Evolutionary conservation across 2,329 filamentous ascomycete species (phyloP), one percentile per base, ranked within the genome.

Genomic region (Colletotrichum incanum): DNA sequence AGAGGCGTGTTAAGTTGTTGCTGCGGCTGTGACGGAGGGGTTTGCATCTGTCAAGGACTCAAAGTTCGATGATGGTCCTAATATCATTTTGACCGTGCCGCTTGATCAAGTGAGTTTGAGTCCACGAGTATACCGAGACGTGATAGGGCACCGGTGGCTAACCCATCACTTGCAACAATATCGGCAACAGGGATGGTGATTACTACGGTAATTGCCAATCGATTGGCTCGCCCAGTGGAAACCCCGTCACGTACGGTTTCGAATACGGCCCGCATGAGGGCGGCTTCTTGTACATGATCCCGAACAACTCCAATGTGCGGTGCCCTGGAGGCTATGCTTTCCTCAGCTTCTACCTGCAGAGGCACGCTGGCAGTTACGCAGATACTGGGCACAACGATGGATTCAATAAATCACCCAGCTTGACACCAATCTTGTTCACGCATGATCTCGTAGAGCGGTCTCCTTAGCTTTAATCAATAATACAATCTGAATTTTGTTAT

Each of bases 301-400:
- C 18, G 41, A 61, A 49, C 4, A 37, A 47, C 41, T 61, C 41
- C 28, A 61, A 8, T 34, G 58, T 47, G 58, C 41, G 18, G 37
- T 61, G 58, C 28, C 26, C 26, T 8, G 58, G 28, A n/a, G 41
- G 39, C 23, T 61, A 61, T 49, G 58, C 58, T 61, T 49, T 61
- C 43, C 14, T 20, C 14, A 26, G 41, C 16, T 61, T 61, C 11
- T 61, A 7, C 2, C 2, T 61, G 58, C 16, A 45, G 58, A 26
- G 16, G 5, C 49, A 49, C 3, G n/a, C 47, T 50, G 9, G 34
- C 34, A 37, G 20, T 4, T 26, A 50, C n/a, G 34, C 34, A 7
- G 47, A 26, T 50, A 50, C 47, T 9, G n/a, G n/a, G n/a, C 47
- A 50, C n/a, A 50, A 50, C 47, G 47, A 50, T 26, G 47, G n/a